Evolutionary conservation across 768 basidiomycete species (phyloP), one percentile per base, ranked within the genome.

Genomic region (Naganishia kalamii): DNA sequence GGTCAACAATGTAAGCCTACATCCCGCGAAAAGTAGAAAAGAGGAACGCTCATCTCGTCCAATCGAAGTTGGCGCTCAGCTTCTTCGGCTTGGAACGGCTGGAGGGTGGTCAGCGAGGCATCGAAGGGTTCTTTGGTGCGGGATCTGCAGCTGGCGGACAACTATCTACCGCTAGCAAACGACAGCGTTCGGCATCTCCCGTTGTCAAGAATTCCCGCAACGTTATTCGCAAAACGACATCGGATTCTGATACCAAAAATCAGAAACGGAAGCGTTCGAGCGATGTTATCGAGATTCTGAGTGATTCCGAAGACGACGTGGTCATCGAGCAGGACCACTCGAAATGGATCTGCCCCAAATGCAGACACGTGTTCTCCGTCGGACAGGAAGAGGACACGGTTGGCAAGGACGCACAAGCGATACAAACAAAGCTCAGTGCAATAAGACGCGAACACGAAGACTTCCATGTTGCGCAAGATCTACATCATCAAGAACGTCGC

Each of bases 381-480:
- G 1, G 23, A 65, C 13, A 57, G 60, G 48, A 41, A 49, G 52
- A 29, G 29, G 65, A 13, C 61, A 48, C 17, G 23, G 44, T 23
- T 25, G 41, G 37, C 2, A 62, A 65, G 2, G 69, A 59, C 13
- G 52, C 41, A 21, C 44, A 30, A 43, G 35, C 50, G 40, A 63
- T 64, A 33, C 61, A 43, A 29, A 60, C 32, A 2, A 70, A 57
- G 19, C 54, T 79, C 50, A 46, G 48, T 15, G 65, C 50, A 44
- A 68, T 75, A n/a, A 74, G 73, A 61, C 74, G 69, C 40, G 93
- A 96, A 73, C 93, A 97, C 70, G 83, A 85, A 37, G 93, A 96
- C 78, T 96, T 85, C 76, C 93, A 97, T 76, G 85, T 91, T 70
- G 92, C 93, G 0, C 82, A 86, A 71, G 87, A 90, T 62, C 74